Evolutionary conservation across 257 asterid genomes (phyloP).

Genomic region (Cinchona pubescens): DNA sequence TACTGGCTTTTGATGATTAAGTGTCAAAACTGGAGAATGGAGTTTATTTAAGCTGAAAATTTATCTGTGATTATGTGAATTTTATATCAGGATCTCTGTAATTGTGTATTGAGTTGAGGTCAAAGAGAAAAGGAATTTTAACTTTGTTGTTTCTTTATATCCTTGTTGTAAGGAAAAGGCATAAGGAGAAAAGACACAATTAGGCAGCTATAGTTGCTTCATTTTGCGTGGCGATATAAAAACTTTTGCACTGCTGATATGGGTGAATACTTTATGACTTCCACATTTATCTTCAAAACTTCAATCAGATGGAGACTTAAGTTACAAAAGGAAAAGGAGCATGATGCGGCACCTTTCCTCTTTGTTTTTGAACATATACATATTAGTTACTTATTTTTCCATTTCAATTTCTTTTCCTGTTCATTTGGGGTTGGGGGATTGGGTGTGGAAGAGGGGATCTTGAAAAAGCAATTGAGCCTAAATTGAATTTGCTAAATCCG

Average conservation of each 20-base stretch:
- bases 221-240: neutral
- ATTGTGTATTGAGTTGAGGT: neutral
- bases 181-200: neutral
- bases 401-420: neutral
- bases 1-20: neutral
- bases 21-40: neutral
- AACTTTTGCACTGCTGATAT: neutral
- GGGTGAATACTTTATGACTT: neutral
- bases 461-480: neutral
- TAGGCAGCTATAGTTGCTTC: neutral
- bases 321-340: neutral
- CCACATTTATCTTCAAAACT: neutral
- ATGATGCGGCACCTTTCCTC: neutral
- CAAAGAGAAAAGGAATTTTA: too few species aligned
- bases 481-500: neutral
- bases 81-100: neutral
- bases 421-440: neutral
- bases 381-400: too few species aligned
- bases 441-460: neutral
- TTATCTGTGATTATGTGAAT: neutral
- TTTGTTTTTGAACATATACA: neutral
- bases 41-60: neutral
- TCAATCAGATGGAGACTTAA: neutral
- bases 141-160: neutral
- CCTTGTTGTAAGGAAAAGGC: neutral